phyloP scores from a whole-genome alignment of 768 basidiomycete genomes.

The Rhodotorula diobovata region DNA sequence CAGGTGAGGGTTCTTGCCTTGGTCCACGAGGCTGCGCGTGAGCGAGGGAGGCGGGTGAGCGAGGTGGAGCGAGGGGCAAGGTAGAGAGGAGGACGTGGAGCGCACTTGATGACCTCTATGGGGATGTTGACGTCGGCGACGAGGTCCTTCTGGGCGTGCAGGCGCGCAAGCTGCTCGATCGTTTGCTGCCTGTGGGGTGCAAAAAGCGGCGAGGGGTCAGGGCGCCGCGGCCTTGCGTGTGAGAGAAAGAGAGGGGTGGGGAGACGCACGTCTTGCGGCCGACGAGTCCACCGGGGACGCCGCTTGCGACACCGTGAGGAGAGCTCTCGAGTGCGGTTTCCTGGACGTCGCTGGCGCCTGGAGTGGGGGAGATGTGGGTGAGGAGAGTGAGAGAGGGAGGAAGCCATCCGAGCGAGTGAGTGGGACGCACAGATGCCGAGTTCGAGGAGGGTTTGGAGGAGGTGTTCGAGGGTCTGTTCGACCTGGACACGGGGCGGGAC shows the following conservation, averaged over 20 bases:
- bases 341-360: slow-evolving; percentile 37
- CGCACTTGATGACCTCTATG: slow-evolving; percentile 35
- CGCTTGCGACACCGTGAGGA: slow-evolving; percentile 7
- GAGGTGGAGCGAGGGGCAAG: too few relatives aligned
- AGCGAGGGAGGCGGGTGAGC: neutral
- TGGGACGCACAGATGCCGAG: slow-evolving; percentile 32
- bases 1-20: slow-evolving; percentile 43
- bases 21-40: slow-evolving; percentile 36
- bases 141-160: slow-evolving; percentile 16
- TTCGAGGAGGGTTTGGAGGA: slow-evolving; percentile 36
- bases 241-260: too few relatives aligned
- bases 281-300: slow-evolving; percentile 30
- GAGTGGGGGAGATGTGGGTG: neutral
- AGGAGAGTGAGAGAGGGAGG: neutral
- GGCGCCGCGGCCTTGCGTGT: neutral
- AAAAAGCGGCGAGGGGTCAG: neutral
- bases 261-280: slow-evolving; percentile 31
- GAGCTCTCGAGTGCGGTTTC: slow-evolving; percentile 21
- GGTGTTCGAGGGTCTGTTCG: slow-evolving; percentile 32
- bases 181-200: slow-evolving; percentile 11
- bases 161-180: slow-evolving; percentile 12
- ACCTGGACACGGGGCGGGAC: slow-evolving; percentile 15
- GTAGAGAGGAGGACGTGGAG: neutral
- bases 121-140: slow-evolving; percentile 30
- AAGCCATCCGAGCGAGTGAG: neutral